Evolutionary conservation across 192 early-diverging fungal species (phyloP), one percentile per base, ranked within the genome.

Genomic region (Coemansia sp.): DNA sequence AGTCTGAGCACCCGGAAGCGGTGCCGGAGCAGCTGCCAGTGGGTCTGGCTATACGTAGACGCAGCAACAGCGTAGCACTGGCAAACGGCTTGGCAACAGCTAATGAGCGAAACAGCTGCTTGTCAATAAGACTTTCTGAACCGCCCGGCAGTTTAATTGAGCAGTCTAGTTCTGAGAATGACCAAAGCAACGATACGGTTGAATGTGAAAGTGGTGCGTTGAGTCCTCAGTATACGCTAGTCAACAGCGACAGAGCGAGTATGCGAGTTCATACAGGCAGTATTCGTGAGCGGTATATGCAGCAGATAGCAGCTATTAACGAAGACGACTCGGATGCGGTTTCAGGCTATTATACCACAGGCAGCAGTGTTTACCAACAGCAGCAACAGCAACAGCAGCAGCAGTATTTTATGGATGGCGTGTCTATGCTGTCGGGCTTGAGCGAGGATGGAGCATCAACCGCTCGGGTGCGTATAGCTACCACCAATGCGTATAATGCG

Each of bases 191-290:
- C 32, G 7, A 20, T 83, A 57, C 30, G 67, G 71, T 15, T 84
- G 73, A 5, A 58, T 74, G 0, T 75, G 42, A 50, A 87, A 51
- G 44, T 1, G 51, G 56, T 3, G 64, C 73, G 28, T 56, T 76
- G 31, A 76, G 73, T 18, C 73, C 73, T 26, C 73, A 53, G 40
- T 64, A 76, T 43, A 69, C 66, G 9, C 39, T 76, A 34, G 73
- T 69, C 11, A 69, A 76, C 48, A 76, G 73, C 56, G 73, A 76
- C 21, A 66, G 73, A 0, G 73, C 73, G 11, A 76, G 73, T 23
- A 32, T 76, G 58, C 62, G 73, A 0, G 73, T 76, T 10, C 73
- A 76, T 31, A 76, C 73, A 11, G 73, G 73, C 3, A 76, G 73
- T 28, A 76, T 76, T 12, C 62, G 73, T 34, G 73, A 76, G 62